phyloP scores from a whole-genome alignment of 192 early-diverging fungal species.

The Entophlyctis luteolus region DNA sequence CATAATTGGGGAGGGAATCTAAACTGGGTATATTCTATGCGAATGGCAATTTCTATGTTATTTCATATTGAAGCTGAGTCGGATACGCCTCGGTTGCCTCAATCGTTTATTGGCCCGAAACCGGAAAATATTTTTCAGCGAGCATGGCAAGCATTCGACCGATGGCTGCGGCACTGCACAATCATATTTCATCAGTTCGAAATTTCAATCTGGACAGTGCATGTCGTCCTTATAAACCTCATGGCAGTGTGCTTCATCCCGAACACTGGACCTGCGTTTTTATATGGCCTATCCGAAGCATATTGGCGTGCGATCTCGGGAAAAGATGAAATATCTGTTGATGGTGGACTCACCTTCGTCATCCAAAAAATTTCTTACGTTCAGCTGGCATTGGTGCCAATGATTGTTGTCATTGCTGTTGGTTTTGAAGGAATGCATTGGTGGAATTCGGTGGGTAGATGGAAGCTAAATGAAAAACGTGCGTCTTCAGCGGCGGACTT shows the following conservation, averaged over 20 bases:
- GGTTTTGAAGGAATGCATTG: not conserved
- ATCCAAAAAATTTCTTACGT: not conserved
- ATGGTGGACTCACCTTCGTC: not conserved
- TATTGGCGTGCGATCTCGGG: not conserved
- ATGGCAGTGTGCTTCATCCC: not conserved
- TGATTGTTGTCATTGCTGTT: not conserved
- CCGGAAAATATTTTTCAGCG: not conserved
- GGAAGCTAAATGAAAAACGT: not conserved
- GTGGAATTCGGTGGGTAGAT: not conserved
- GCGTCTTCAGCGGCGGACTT: not conserved
- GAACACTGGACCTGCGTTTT: not conserved
- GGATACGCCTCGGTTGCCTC: not conserved
- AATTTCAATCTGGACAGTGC: not conserved
- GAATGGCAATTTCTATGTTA: not conserved
- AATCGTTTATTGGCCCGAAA: not conserved
- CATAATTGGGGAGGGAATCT: conserved; percentile 52
- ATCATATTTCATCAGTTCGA: conserved; percentile 2
- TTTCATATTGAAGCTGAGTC: not conserved
- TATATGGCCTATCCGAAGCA: not conserved
- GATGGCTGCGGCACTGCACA: not conserved
- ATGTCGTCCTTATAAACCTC: not conserved
- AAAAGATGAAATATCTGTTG: not conserved
- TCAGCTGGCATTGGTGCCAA: not conserved
- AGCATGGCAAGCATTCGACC: not conserved
- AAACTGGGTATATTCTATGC: not conserved